phyloP scores from a whole-genome alignment of 1,284 basidiomycete genomes.

The Fomitopsis betulina region DNA sequence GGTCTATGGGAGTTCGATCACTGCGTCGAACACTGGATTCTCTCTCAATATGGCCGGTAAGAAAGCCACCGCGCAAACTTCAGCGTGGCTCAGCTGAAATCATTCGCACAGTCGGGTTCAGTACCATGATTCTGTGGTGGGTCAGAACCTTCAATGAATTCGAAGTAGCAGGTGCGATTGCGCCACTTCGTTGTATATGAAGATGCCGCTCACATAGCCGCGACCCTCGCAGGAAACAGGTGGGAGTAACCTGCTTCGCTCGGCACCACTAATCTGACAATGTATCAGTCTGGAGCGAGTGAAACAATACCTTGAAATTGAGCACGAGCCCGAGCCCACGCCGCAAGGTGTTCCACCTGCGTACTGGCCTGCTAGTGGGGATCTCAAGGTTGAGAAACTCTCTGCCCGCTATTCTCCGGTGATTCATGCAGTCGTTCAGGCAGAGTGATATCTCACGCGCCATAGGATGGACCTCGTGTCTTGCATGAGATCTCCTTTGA shows the following conservation, averaged over 20 bases:
- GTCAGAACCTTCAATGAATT: conserved; percentile 54
- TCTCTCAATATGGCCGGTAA: conserved; percentile 46
- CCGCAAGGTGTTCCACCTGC: conserved; percentile 58
- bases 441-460: not conserved
- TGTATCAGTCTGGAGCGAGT: conserved; percentile 33
- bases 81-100: not conserved
- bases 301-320: conserved; percentile 68
- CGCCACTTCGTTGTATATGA: not conserved
- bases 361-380: conserved; percentile 75
- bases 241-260: conserved; percentile 11
- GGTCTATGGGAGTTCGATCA: conserved; percentile 37
- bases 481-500: conserved; percentile 44
- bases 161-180: conserved; percentile 48
- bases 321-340: conserved; percentile 60
- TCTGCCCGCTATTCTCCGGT: conserved; percentile 52
- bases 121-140: conserved; percentile 50
- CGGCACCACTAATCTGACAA: not conserved
- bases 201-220: not conserved
- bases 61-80: conserved; percentile 2
- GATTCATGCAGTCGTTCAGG: not conserved
- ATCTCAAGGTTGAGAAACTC: conserved; percentile 57
- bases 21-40: conserved; percentile 44
- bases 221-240: conserved; percentile 39
- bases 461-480: conserved; percentile 34
- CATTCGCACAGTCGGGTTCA: conserved; percentile 43